These are phyloP conservation scores for Spergularia bocconei DNA, from an alignment of 148 eudicot species.

Conservation along the genomic window DNA sequence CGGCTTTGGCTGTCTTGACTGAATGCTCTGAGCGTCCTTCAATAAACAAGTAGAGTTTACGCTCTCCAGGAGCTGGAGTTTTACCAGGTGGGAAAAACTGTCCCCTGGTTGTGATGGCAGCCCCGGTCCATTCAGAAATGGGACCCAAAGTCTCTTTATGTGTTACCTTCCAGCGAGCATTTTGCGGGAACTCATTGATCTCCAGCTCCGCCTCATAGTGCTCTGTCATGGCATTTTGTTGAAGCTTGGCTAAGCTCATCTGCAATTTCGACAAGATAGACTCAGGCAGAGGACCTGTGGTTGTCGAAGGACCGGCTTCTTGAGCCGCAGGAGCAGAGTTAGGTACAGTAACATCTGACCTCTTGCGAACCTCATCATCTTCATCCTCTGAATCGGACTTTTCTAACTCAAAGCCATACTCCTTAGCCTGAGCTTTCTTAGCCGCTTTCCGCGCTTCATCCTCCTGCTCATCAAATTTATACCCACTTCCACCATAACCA, in stretches of 20 bases:
- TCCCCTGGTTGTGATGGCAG: slow-evolving; percentile 80
- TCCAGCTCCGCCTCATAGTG: slow-evolving; percentile 81
- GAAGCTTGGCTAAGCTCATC: slow-evolving; percentile 63
- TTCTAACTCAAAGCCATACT: slow-evolving; percentile 74
- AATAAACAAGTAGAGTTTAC: slow-evolving; percentile 65
- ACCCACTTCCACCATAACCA: slow-evolving; percentile 83
- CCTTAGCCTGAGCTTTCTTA: slow-evolving; percentile 57
- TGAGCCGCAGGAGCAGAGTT: slow-evolving; percentile 24
- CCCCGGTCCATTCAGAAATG: slow-evolving; percentile 78
- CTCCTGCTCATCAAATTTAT: slow-evolving; percentile 78
- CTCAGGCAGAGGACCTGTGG: too few relatives aligned
- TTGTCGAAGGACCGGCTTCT: too few relatives aligned
- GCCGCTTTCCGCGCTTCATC: slow-evolving; percentile 80
- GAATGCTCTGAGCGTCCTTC: slow-evolving; percentile 82
- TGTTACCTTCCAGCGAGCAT: slow-evolving; percentile 86
- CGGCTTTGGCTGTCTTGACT: slow-evolving; percentile 68
- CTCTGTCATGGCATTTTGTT: slow-evolving; percentile 70
- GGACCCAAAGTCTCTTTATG: slow-evolving; percentile 83
- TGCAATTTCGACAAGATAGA: slow-evolving; percentile 43
- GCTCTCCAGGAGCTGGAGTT: slow-evolving; percentile 56
- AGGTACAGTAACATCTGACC: slow-evolving; percentile 31
- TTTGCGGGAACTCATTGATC: slow-evolving; percentile 85
- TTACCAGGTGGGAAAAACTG: slow-evolving; percentile 61
- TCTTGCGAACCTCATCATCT: slow-evolving; percentile 63
- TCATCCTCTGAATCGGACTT: slow-evolving; percentile 86